Evolutionary conservation across 176 grass and related monocot genomes (phyloP), one percentile per base, ranked within the genome.

Genomic region (Hyparrhenia diplandra): DNA sequence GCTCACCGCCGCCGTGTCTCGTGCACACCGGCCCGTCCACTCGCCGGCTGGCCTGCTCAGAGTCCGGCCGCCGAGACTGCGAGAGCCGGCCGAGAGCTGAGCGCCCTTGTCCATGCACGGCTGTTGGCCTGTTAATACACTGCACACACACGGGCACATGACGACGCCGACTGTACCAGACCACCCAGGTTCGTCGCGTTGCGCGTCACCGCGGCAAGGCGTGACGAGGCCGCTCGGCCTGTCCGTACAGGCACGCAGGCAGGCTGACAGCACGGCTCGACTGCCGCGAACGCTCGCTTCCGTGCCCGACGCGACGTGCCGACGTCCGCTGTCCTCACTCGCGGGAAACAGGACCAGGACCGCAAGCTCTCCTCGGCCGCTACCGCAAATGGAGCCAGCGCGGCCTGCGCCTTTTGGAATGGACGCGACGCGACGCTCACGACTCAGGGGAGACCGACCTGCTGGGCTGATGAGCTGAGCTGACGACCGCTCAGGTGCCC

Each of bases 151-250:
- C 58, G 75, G 75, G 4, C 59, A n/a, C 75, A 9, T 25, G 74
- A 78, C 59, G 20, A 52, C 49, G 49, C 17, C 0, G 3, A 14
- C 43, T 13, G 42, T 13, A 16, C 4, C 20, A 21, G 51, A 43
- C 12, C 42, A 13, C 31, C 3, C 47, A 7, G 8, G 0, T 21
- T 21, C 67, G 57, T 85, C 80, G 66, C 37, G 41, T 77, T 71
- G 80, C 35, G 57, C 86, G 51, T 79, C 86, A 59, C 45, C 70
- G 34, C n/a, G 46, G 74, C 80, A 40, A 55, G 25, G 31, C 76
- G 18, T 78, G 64, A 42, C 46, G 13, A 21, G 5, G 16, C 11
- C 31, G 18, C 10, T 9, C 32, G 27, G 30, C 45, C 3, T 27
- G 61, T 25, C 13, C 23, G 39, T 67, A 75, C 75, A 62, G 67